Conservation (phyloP, 148 eudicot species). For the Cornus kousa region DNA sequence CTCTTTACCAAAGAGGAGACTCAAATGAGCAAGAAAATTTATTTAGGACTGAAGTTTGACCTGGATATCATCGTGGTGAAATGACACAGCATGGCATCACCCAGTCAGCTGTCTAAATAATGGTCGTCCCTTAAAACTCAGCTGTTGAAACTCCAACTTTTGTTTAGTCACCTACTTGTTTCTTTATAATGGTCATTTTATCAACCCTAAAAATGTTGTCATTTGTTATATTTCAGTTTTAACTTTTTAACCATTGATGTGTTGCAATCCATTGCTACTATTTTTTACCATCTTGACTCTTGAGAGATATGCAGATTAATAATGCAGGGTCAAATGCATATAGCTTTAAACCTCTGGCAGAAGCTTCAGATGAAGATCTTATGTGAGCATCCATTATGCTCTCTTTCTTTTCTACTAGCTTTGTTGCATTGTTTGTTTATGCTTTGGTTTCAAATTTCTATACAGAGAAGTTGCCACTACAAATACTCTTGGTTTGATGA, state of each 20-base stretch:
- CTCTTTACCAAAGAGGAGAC: background rate
- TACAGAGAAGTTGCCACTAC: constrained; percentile 95
- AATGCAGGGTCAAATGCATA: constrained; percentile 99
- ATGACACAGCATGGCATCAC: background rate
- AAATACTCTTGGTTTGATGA: constrained; percentile 97
- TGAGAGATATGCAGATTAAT: constrained; percentile 83
- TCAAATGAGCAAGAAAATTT: background rate
- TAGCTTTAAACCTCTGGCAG: constrained; percentile 85
- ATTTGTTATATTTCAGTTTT: background rate
- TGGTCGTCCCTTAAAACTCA: background rate
- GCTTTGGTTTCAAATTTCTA: constrained; percentile 8
- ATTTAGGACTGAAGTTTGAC: background rate
- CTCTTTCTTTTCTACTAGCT: background rate
- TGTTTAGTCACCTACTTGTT: constrained; percentile 3
- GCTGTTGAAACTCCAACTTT: background rate
- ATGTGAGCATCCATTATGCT: constrained; percentile 45
- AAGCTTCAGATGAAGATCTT: constrained; percentile 96
- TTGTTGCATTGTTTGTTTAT: background rate
- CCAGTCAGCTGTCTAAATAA: background rate
- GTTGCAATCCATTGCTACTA: background rate
- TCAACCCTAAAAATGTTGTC: background rate
- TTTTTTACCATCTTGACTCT: constrained; percentile 29
- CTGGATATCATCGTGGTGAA: background rate
- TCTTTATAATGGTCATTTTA: too few species aligned
- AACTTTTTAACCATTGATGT: background rate